Base-by-base conservation (phyloP, 148 eudicot species). In the Persicaria maculosa region DNA sequence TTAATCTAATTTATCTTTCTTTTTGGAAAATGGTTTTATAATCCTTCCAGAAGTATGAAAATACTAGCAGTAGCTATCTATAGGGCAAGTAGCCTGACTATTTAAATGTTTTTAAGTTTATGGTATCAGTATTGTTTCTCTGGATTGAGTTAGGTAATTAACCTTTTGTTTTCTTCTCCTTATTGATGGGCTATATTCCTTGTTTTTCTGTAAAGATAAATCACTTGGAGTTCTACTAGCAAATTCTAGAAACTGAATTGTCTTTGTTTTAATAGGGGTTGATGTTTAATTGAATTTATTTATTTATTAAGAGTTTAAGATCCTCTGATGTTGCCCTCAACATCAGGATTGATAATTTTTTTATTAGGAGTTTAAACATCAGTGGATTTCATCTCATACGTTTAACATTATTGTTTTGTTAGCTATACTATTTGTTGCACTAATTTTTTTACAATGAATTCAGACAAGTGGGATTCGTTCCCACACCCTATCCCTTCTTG, bases 391-490 rank as follows among this genome's bases (percentile, higher is more conserved):
- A 64, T 64, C 69, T 64, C 45, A 12, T 36, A 36, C 14, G 6
- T 64, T 62, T 4, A 31, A 62, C 44, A 9, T 12, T 5, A 36
- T 9, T 12, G 3, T 2, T 65, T 3, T 65, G 15, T 45, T 65
- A 40, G 68, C 46, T 12, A 11, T 25, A 19, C 43, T 59, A 20
- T 59, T 65, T 43, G 47, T 40, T 65, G 70, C 19, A 43, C 70
- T 65, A 65, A 65, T 65, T 31, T 17, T 40, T 65, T 14, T 5
- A 65, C 70, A 36, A 16, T 84, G 20, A 52, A 6, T 70, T 74
- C 84, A 84, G 87, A 79, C 74, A 22, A 81, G 81, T 47, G 87
- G 87, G 73, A 52, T 84, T 45, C 82, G 79, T 48, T 84, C 87
- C 50, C 87, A 84, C 79, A 82, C 87, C 54, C 73, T 84, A 50